These are phyloP conservation scores for Colletotrichum scovillei DNA, from an alignment of 2,329 filamentous ascomycete species.

Conservation along the genomic window DNA sequence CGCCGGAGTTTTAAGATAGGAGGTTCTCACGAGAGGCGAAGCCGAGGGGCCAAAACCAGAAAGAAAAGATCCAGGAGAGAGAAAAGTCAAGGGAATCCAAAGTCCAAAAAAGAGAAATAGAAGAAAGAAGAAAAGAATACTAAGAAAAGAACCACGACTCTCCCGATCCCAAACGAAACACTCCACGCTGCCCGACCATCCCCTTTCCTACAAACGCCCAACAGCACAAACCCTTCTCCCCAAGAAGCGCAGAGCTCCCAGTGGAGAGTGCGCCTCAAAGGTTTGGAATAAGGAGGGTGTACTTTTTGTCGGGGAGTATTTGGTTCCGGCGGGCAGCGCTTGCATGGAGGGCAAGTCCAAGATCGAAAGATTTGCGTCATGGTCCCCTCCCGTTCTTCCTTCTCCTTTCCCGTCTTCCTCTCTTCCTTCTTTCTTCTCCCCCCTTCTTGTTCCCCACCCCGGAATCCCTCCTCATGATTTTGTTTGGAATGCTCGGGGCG, in stretches of 20 bases:
- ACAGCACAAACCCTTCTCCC: background rate
- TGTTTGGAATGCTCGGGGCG: slow-evolving; percentile 36
- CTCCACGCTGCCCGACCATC: background rate
- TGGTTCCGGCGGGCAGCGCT: background rate
- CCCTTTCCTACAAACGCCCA: slow-evolving; percentile 7
- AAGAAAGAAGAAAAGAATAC: too few species aligned
- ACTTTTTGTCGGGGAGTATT: background rate
- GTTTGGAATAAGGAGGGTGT: background rate
- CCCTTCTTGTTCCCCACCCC: background rate
- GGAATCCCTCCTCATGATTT: background rate
- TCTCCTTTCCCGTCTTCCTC: too few species aligned
- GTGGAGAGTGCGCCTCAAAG: slow-evolving; percentile 5
- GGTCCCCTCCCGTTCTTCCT: background rate
- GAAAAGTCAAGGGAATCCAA: background rate
- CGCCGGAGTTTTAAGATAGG: slow-evolving; percentile 2
- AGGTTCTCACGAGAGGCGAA: slow-evolving; percentile 17
- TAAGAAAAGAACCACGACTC: background rate
- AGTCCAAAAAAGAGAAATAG: too few species aligned
- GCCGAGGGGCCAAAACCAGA: slow-evolving; percentile 30
- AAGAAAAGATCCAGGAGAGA: background rate
- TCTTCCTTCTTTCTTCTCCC: background rate
- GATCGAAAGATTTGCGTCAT: background rate
- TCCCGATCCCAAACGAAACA: background rate
- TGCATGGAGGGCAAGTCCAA: slow-evolving; percentile 34
- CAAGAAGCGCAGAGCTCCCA: slow-evolving; percentile 15